These are phyloP conservation scores for Stereum hirsutum DNA, from an alignment of 1,284 basidiomycete species.

Conservation along the genomic window DNA sequence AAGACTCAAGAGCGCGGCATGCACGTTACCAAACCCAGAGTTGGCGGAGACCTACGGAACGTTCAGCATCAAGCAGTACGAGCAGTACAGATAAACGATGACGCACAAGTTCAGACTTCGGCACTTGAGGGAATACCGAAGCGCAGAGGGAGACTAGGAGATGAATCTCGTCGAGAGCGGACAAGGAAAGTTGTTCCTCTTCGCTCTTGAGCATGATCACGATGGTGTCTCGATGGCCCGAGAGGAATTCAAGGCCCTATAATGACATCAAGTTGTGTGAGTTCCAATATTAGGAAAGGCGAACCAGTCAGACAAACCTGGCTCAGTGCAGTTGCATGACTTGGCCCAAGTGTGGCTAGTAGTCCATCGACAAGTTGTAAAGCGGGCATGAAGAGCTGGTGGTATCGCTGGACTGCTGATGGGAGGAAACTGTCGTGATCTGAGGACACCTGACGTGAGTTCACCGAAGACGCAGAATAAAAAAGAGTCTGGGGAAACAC, in stretches of 20 bases:
- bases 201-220: conserved; percentile 73
- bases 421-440: conserved; percentile 84
- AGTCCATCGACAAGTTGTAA: conserved; percentile 73
- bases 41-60: conserved; percentile 43
- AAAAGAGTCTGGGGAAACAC: conserved; percentile 17
- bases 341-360: conserved; percentile 56
- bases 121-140: conserved; percentile 56
- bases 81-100: too few species aligned
- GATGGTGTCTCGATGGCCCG: conserved; percentile 73
- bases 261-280: neutral
- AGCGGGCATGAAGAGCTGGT: conserved; percentile 81
- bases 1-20: conserved; percentile 71
- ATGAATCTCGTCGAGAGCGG: conserved; percentile 68
- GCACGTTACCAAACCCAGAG: conserved; percentile 77
- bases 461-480: neutral
- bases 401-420: conserved; percentile 80
- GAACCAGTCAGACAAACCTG: conserved; percentile 36
- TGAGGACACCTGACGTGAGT: conserved; percentile 19
- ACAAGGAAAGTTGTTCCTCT: conserved; percentile 49
- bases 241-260: conserved; percentile 69
- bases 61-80: neutral
- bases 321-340: conserved; percentile 53
- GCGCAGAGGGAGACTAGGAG: conserved; percentile 67
- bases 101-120: conserved; percentile 70
- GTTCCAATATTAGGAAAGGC: neutral